Evolutionary conservation across 208 protist species (phyloP), one percentile per base, ranked within the genome.

Genomic region (Wallacemonas sp.): DNA sequence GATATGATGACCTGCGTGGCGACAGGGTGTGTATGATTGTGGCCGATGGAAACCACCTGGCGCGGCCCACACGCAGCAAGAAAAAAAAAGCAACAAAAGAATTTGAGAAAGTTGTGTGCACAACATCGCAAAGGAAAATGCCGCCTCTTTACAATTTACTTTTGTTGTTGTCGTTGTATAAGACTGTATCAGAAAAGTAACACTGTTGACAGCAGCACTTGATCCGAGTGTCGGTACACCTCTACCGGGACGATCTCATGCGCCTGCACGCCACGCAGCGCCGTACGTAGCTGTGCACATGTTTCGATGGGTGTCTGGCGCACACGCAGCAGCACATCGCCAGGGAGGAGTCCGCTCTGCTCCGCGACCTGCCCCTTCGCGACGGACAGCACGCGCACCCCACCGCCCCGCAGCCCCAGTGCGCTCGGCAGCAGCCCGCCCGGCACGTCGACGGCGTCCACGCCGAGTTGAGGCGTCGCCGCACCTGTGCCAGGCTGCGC

Each of bases 321-420:
- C 19, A 78, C 66, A 0, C 70, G 44, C 33, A 87, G 55, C 1
- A 90, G 38, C 1, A 90, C 62, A 56, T 90, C 83, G 8, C 80
- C 80, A n/a, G 68, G 21, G 26, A 68, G 61, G 17, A 90, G 2
- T 6, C 82, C 82, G 23, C 65, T 76, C 36, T 62, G 38, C 36
- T 74, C 72, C 12, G 83, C 83, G 14, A 70, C 30, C 29, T 78
- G 65, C 2, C 61, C 71, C 2, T 29, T 55, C 14, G 47, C 63
- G 1, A 87, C 70, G 2, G 74, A 66, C 24, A 85, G 52, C 63
- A 90, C 80, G 23, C 77, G 70, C 32, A 90, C 83, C 16, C 79
- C 83, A 26, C 78, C 54, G 16, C 66, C 74, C 14, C 61, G 66
- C 27, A 63, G 36, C 19, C 68, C 60, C 21, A 84, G 55, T 11